phyloP scores from a whole-genome alignment of 257 asterid genomes.

The Scutellaria barbata region DNA sequence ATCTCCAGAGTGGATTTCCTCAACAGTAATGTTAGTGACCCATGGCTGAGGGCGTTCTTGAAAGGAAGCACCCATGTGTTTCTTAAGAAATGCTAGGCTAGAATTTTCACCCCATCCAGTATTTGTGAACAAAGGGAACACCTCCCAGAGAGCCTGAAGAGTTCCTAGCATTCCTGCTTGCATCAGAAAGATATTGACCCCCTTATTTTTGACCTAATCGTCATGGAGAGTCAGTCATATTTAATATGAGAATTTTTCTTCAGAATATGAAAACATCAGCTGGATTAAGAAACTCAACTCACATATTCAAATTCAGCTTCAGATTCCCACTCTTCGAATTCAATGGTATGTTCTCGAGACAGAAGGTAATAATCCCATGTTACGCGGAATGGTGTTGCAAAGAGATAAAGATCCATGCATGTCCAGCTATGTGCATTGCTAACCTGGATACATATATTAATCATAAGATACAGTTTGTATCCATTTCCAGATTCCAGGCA shows the following conservation, averaged over 20 bases:
- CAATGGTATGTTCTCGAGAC: constrained; percentile 81
- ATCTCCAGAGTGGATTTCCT: constrained; percentile 87
- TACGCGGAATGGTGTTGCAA: constrained; percentile 86
- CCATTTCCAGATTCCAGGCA: not conserved
- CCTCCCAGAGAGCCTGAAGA: constrained; percentile 81
- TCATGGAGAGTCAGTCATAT: constrained; percentile 14
- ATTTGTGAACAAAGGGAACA: constrained; percentile 75
- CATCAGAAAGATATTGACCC: constrained; percentile 86
- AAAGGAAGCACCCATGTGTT: constrained; percentile 84
- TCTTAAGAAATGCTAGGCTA: constrained; percentile 73
- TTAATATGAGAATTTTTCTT: not conserved
- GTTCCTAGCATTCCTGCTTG: constrained; percentile 86
- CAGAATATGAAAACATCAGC: constrained; percentile 13
- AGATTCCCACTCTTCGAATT: constrained; percentile 81
- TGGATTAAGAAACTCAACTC: constrained; percentile 40
- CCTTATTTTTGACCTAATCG: constrained; percentile 64
- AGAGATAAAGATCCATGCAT: constrained; percentile 84
- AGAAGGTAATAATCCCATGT: constrained; percentile 85
- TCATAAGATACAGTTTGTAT: not conserved
- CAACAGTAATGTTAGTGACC: constrained; percentile 63
- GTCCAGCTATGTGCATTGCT: constrained; percentile 83
- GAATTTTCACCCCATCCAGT: constrained; percentile 84
- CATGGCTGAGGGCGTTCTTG: constrained; percentile 87
- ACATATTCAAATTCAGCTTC: constrained; percentile 77
- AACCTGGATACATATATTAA: constrained; percentile 48